Conservation (phyloP, 2,329 filamentous ascomycete genomes). For the Aureobasidium namibiae region DNA sequence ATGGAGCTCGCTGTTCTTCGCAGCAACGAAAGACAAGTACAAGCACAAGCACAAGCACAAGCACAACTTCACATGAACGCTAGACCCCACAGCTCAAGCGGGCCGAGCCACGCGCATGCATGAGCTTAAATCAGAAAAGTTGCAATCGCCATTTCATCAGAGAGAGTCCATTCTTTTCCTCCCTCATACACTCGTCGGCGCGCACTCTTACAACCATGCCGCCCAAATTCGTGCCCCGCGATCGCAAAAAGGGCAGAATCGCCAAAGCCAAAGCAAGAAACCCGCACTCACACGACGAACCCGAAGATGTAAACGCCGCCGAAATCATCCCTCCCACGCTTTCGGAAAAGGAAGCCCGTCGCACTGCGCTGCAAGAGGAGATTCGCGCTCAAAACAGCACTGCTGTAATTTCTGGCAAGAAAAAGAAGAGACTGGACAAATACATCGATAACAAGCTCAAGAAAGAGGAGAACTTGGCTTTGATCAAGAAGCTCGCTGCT, state of each 20-base stretch:
- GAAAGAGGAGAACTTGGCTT: conserved; percentile 81
- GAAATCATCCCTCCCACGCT: conserved; percentile 41
- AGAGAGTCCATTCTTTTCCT: background rate
- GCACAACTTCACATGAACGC: background rate
- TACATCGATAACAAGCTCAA: conserved; percentile 83
- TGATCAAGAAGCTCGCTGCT: conserved; percentile 74
- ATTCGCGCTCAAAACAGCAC: conserved; percentile 40
- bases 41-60: background rate
- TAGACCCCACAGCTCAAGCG: background rate
- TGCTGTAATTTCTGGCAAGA: conserved; percentile 53
- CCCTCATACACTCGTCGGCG: background rate
- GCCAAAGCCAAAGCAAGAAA: conserved; percentile 48
- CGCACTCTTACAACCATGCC: conserved; percentile 20
- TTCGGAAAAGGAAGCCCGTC: conserved; percentile 45
- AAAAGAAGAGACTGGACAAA: conserved; percentile 60
- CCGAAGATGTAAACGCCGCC: conserved; percentile 48
- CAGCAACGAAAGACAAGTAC: background rate
- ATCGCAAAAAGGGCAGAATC: conserved; percentile 55
- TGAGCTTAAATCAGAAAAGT: conserved; percentile 10
- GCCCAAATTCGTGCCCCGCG: conserved; percentile 45
- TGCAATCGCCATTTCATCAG: background rate
- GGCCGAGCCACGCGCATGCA: background rate
- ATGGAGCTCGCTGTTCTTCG: background rate
- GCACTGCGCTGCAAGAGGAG: conserved; percentile 43
- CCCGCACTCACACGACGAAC: conserved; percentile 29